A percentile compares a stretch with the other conserved stretches of the same genome.
These are phyloP conservation scores for Annulohypoxylon stygium DNA, from an alignment of 495 filamentous ascomycete genomes.

Conservation along the genomic window DNA sequence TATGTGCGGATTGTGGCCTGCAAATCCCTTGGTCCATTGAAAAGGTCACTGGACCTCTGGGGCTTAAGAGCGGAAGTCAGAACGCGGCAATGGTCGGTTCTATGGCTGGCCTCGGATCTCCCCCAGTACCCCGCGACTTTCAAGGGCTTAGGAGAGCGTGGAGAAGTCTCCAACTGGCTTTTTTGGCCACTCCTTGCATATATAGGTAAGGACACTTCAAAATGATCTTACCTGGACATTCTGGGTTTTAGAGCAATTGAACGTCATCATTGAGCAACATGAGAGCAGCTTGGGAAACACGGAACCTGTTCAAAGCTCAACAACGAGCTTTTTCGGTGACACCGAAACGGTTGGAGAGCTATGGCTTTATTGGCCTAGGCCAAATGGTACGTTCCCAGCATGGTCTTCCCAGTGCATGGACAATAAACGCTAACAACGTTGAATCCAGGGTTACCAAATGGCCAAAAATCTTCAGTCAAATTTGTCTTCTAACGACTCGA, in stretches of 20 bases:
- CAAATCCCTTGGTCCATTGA: conserved; percentile 14
- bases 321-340: conserved; percentile 70
- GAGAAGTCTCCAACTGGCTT: conserved; percentile 40
- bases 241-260: conserved; percentile 1
- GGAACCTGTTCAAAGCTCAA: conserved; percentile 49
- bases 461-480: conserved; percentile 87
- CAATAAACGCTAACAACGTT: conserved; percentile 8
- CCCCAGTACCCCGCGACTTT: conserved; percentile 44
- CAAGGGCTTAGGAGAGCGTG: conserved; percentile 27
- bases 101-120: conserved; percentile 24
- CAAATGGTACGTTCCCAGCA: conserved; percentile 77
- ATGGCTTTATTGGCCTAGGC: conserved; percentile 88
- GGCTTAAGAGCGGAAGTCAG: conserved; percentile 28
- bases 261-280: conserved; percentile 37
- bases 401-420: not conserved
- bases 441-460: conserved; percentile 79
- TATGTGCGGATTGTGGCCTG: not conserved
- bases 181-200: not conserved
- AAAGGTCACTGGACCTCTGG: conserved; percentile 28
- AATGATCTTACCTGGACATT: not conserved
- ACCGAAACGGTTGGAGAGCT: conserved; percentile 68
- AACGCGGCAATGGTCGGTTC: conserved; percentile 49
- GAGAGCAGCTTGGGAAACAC: conserved; percentile 51
- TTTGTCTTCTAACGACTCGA: conserved; percentile 74
- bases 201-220: not conserved